Base-by-base conservation (phyloP, 495 filamentous ascomycete species). In the Hypoxylon lenormandii region DNA sequence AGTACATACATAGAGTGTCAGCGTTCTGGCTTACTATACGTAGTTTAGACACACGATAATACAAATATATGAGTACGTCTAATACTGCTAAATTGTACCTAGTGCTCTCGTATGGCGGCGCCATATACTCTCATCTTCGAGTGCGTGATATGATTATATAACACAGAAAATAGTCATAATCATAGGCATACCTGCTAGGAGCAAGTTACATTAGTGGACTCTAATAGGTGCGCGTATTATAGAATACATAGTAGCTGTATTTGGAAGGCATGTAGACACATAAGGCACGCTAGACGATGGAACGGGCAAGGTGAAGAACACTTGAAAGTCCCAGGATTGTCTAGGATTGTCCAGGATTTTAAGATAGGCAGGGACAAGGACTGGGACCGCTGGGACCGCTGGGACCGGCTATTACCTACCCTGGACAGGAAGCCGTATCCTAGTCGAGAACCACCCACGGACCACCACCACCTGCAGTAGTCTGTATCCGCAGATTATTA, bases 391-490 rank as follows among this genome's bases (percentile, higher is more conserved):
- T 33, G 6, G 30, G 30, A 4, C 30, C 30, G 30, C 30, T 33
- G 30, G 30, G 6, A 43, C 37, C 52, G 37, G 50, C 50, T 54
- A 40, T 36, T 36, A 40, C 50, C 11, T 40, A 23, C 50, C 36
- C 50, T 38, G 50, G 30, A 18, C 19, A 38, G 37, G 52, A 55
- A 55, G 52, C 22, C 36, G 21, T 38, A 43, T 22, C 52, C 52
- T 55, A 50, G 51, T 36, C 13, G 26, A 40, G 43, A 53, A 57
- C 54, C 28, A 58, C 46, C 28, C 57, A 58, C 60, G 50, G 60
- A 45, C 49, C 50, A 64, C 48, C 45, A 52, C 33, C 57, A 66
- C 67, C 67, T 70, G 67, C 61, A 70, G 56, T 70, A 70, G 61
- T 46, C 30, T 55, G 60, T 64, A 58, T 45, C 37, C 30, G 40